These are phyloP conservation scores for Coemansia umbellata DNA, from an alignment of 192 early-diverging fungal species.

Conservation along the genomic window DNA sequence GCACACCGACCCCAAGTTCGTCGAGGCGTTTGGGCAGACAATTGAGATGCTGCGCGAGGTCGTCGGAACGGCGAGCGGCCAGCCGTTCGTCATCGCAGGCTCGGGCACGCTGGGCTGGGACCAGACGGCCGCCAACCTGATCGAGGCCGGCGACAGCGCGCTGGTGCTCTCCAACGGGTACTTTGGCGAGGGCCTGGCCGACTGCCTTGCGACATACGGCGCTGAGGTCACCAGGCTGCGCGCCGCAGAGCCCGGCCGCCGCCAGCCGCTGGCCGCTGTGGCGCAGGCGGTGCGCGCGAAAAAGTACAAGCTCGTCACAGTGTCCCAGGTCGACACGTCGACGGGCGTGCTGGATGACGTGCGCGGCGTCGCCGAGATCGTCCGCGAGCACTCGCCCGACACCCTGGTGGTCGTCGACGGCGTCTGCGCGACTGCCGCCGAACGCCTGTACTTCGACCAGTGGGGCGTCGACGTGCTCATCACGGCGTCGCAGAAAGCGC, in stretches of 20 bases:
- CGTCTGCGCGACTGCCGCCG: constrained; percentile 92
- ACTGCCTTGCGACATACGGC: constrained; percentile 87
- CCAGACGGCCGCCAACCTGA: constrained; percentile 85
- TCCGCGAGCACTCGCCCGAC: constrained; percentile 70
- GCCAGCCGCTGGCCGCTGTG: constrained; percentile 66
- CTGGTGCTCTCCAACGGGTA: constrained; percentile 90
- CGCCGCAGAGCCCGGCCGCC: constrained; percentile 61
- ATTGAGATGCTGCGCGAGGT: constrained; percentile 81
- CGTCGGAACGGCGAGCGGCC: constrained; percentile 71
- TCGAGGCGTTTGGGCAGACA: constrained; percentile 80
- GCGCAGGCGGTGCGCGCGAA: constrained; percentile 58
- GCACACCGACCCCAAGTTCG: constrained; percentile 88
- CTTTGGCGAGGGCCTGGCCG: constrained; percentile 94
- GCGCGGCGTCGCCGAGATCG: constrained; percentile 66
- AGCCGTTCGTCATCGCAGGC: constrained; percentile 93
- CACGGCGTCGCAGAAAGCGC: constrained; percentile 93
- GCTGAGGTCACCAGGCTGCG: constrained; percentile 77
- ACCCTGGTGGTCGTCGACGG: constrained; percentile 93
- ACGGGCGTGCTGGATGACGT: constrained; percentile 88
- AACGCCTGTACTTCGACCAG: constrained; percentile 87
- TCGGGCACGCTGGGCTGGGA: constrained; percentile 99
- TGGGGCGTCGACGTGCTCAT: constrained; percentile 91
- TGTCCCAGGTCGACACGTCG: constrained; percentile 97
- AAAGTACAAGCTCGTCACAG: constrained; percentile 81
- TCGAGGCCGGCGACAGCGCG: constrained; percentile 84